Evolutionary conservation across 2,329 filamentous ascomycete species (phyloP), one percentile per base, ranked within the genome.

Genomic region (Diplodia mutila): DNA sequence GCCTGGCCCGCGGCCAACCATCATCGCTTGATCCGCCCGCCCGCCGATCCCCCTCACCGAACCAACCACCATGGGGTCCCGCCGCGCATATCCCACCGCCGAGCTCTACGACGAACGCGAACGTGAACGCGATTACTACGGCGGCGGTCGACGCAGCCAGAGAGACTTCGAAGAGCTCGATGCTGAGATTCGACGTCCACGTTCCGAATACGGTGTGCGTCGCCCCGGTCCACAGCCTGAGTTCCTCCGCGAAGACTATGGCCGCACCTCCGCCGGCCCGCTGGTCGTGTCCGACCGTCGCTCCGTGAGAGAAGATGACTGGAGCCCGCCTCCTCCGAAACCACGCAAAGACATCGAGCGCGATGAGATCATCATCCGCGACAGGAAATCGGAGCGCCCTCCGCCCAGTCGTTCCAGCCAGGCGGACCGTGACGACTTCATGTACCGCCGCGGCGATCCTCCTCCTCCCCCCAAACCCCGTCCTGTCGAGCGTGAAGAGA

Each of bases 121-220:
- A 72, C 80, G 81, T 65, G 80, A 84, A 72, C 78, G 82, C 69
- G 83, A 85, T 70, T 82, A 84, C 70, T 82, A 83, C 69, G 78
- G 79, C 71, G 78, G 76, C 68, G 55, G 76, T 69, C 73, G 74
- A 69, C 78, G 77, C 72, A 76, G 72, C 71, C 72, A 75, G 16
- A 80, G 78, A 72, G 81, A 82, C 72, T 84, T 84, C 70, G 82
- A 84, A 34, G 83, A 85, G 61, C 76, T 84, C 53, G 84, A 86
- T 67, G 69, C 84, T 52, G 84, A 86, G 70, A 77, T 84, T 66
- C 74, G 74, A 49, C 42, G 65, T 18, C 53, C 53, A 11, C 66
- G 70, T 66, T 49, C 67, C 67, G 59, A 64, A 27, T 64, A 49
- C 65, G 64, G 71, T 73, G 57, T 71, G 69, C 49, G 73, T 74